Evolutionary conservation across 176 grass and related monocot species (phyloP), one percentile per base, ranked within the genome.

Genomic region (Aechmea fasciata): DNA sequence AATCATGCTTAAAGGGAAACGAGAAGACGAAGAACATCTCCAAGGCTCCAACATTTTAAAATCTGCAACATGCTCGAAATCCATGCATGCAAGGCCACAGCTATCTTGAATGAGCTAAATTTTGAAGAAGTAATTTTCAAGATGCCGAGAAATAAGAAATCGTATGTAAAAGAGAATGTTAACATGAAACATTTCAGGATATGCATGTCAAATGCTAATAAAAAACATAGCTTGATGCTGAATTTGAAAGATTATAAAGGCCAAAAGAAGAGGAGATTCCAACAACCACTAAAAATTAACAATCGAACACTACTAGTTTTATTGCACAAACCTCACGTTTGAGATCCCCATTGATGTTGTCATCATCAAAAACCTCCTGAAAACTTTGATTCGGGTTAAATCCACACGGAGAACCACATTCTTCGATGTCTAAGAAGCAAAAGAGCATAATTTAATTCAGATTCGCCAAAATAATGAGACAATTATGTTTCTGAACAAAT

Each of bases 321-420:
- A 19, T 59, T 59, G 14, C 33, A 13, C 33, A 7, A 11, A 73
- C 71, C 71, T 73, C 57, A 64, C 11, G 47, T 17, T 73, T 14
- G 13, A 64, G 18, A 26, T 50, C 18, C 57, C n/a, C 57, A 19
- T 8, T 33, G 13, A 28, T 50, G 41, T 2, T 23, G 15, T 13
- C 33, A 5, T 59, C 29, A 41, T 57, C 69, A 57, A 13, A 63
- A 49, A 9, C 33, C 19, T 64, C 57, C 13, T 22, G 11, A 20
- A 13, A 63, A 50, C 3, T 49, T 11, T 24, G 8, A 3, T 54
- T 71, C 19, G 10, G 8, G 11, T 14, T 9, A 17, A 17, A 17
- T 3, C 54, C 15, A 20, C 54, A 59, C 20, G 54, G 15, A 59
- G 54, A 17, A 17, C 54, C 13, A 59, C 19, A 17, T 18, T 59